Evolutionary conservation across 1,284 basidiomycete species (phyloP), one percentile per base, ranked within the genome.

Genomic region (Porphyrellus sp.): DNA sequence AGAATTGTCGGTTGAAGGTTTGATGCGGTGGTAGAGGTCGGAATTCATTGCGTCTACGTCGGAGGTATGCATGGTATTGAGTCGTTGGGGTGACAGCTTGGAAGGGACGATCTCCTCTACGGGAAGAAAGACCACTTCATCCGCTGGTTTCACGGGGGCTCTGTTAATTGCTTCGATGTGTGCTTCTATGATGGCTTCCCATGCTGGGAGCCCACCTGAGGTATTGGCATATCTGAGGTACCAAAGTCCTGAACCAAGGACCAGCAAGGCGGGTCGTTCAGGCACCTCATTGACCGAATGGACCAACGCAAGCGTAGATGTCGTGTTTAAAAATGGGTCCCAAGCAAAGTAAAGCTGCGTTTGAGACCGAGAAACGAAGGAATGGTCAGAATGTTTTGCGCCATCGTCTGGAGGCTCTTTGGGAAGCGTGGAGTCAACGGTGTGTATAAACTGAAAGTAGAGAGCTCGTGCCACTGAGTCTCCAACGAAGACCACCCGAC

Each of bases 11-110:
- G 59, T 61, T 49, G 72, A 67, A 27, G 76, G 76, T 47, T 75
- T 72, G 25, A 91, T 78, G 38, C 89, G 81, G 62, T 90, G 87
- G 49, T 75, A 75, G 35, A 94, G 74, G 67, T 91, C 87, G 4
- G 86, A 85, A 68, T 94, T 93, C 89, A 94, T 92, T 25, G 88
- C 89, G 62, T 92, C 88, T 52, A 93, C 85, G 62, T 93, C 89
- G 23, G 84, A 78, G 24, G 81, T 76, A 46, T 80, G 78, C 76
- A 94, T 90, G 11, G 82, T 85, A 42, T 72, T 64, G 8, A 82
- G 80, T 54, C 90, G 80, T 31, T 85, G 81, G 2, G 73, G 64
- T 0, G 81, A 79, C 27, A 94, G 73, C 60, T 86, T 87, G 18
- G 77, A 75, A 24, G 76, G 56, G 12, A 83, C 68, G 23, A 86